phyloP scores from a whole-genome alignment of 2,329 filamentous ascomycete species.

The Trichophyton benhamiae region DNA sequence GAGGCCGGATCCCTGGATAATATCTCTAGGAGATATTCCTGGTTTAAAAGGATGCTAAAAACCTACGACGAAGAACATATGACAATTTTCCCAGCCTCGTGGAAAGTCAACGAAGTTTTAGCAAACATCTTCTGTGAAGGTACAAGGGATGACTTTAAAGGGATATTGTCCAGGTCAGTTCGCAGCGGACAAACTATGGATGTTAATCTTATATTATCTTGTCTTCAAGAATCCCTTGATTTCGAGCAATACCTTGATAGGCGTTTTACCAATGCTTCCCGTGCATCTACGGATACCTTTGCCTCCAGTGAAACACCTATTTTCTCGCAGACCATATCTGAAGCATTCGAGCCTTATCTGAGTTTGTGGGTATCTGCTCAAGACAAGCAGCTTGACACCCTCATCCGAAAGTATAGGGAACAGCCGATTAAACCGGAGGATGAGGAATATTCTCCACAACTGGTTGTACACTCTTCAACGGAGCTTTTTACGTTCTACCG shows the following conservation, averaged over 20 bases:
- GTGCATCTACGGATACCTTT: constrained; percentile 79
- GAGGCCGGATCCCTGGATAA: constrained; percentile 95
- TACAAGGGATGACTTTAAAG: constrained; percentile 89
- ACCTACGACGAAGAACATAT: constrained; percentile 90
- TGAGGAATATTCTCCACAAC: constrained; percentile 82
- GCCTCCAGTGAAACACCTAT: constrained; percentile 63
- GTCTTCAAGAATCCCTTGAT: constrained; percentile 87
- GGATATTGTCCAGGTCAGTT: constrained; percentile 79
- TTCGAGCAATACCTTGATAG: constrained; percentile 88
- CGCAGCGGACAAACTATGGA: constrained; percentile 70
- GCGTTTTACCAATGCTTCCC: constrained; percentile 58
- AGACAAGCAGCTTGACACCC: constrained; percentile 67
- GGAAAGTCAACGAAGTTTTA: constrained; percentile 82
- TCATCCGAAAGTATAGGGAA: constrained; percentile 78
- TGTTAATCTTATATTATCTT: constrained; percentile 76
- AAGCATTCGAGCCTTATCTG: constrained; percentile 93
- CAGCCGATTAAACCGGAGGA: constrained; percentile 70
- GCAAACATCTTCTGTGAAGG: constrained; percentile 91
- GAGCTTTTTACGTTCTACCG: constrained; percentile 98
- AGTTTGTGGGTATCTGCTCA: constrained; percentile 96
- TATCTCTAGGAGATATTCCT: constrained; percentile 84
- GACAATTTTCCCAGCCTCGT: constrained; percentile 70
- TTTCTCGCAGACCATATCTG: constrained; percentile 85
- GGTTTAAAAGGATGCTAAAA: constrained; percentile 93
- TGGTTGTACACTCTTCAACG: constrained; percentile 85